Conservation (phyloP, 257 asterid genomes). For the Rehmannia glutinosa region DNA sequence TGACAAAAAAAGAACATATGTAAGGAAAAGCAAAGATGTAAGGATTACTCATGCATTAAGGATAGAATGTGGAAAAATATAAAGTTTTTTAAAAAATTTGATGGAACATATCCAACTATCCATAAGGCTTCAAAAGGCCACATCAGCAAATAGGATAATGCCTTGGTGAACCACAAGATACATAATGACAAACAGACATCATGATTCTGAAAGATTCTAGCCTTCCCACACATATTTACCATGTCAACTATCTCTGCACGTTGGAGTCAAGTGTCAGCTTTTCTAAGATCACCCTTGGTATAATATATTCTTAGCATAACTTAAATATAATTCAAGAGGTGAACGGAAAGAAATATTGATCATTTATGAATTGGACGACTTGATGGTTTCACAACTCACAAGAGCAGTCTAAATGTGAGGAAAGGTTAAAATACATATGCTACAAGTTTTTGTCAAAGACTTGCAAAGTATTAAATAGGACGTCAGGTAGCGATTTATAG, state of each 20-base stretch:
- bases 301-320: background rate
- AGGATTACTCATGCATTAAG: background rate
- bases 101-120: background rate
- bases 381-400: background rate
- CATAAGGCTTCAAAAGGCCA: background rate
- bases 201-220: background rate
- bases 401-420: background rate
- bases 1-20: background rate
- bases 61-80: background rate
- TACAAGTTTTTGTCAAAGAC: background rate
- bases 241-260: background rate
- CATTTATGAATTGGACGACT: background rate
- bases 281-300: background rate
- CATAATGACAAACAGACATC: background rate
- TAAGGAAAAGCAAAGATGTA: constrained; percentile 6
- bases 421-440: background rate
- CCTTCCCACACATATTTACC: background rate
- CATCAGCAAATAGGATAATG: background rate
- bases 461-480: background rate
- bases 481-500: background rate
- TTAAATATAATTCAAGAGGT: background rate
- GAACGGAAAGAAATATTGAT: background rate
- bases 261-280: background rate
- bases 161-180: background rate
- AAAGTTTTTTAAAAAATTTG: background rate